Base-by-base conservation (phyloP, 331 rosid species). In the Pyrus hybrid region DNA sequence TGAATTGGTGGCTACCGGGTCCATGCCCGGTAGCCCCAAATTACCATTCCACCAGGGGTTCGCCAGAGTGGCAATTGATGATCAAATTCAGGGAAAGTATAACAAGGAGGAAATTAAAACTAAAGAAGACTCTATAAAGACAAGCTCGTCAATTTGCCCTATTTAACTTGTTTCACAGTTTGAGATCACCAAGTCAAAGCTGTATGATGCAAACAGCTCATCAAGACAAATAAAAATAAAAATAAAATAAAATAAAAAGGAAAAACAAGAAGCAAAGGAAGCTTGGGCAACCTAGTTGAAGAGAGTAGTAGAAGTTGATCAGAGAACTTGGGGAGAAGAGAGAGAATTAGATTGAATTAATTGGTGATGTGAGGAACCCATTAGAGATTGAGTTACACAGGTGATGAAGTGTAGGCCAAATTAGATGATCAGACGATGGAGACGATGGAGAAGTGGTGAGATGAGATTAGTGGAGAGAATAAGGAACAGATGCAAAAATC, bases 31-130 rank as follows among this genome's bases (percentile, higher is more conserved):
- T 77, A 90, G 78, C 88, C 96, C 96, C 54, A 86, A 91, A 81
- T 85, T 93, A 29, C 87, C 84, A 20, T 89, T 80, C 98, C 98
- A 93, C 98, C 98, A 93, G 49, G 96, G 98, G 79, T 89, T 93
- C 76, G 98, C 96, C 98, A 93, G 89, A 71, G 10, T 80, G 76
- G 77, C 78, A 22, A 33, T 49, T 29, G 3, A 45, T 8, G 33
- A 37, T 70, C 45, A 72, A 71, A 75, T 51, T 78, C 17, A 69
- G 70, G 35, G 17, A 37, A 41, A 74, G 17, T 12, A 23, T 16
- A 11, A 67, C 10, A 66, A 65, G 53, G 41, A 67, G 20, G 26
- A n/a, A 66, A 20, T 67, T 58, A 28, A 37, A 29, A 9, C 12
- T 47, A 4, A 75, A 51, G 28, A 61, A 25, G 67, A 49, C 18